Conservation (phyloP, 2,329 filamentous ascomycete species). For the Hypoxylon sp. region DNA sequence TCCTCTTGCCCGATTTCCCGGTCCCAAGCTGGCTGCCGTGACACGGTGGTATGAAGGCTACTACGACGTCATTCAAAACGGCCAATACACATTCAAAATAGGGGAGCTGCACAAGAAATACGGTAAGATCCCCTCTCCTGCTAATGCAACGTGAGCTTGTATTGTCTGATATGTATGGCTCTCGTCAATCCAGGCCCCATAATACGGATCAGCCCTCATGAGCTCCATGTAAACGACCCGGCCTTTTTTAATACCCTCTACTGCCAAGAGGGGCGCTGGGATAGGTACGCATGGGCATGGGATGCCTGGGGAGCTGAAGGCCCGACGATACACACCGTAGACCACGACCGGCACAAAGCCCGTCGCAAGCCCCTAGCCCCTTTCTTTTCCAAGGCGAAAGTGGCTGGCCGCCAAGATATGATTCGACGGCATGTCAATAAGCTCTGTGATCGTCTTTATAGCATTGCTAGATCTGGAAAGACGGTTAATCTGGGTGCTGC, state of each 20-base stretch:
- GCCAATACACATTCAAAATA: conserved; percentile 37
- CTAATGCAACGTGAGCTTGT: too few relatives aligned
- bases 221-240: conserved; percentile 34
- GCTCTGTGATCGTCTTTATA: too few relatives aligned
- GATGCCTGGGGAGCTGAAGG: conserved; percentile 25
- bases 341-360: conserved; percentile 22
- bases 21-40: conserved; percentile 34
- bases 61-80: conserved; percentile 26
- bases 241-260: conserved; percentile 33
- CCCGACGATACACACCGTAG: conserved; percentile 10
- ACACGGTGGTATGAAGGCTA: conserved; percentile 30
- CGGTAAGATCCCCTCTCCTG: too few relatives aligned
- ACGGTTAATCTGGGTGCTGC: too few relatives aligned
- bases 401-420: conserved; percentile 14
- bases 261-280: conserved; percentile 32
- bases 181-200: conserved; percentile 31
- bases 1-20: conserved; percentile 34
- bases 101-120: conserved; percentile 28
- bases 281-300: conserved; percentile 34
- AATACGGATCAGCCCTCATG: conserved; percentile 30
- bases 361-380: conserved; percentile 23
- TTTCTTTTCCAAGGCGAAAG: conserved; percentile 33
- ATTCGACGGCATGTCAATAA: not conserved
- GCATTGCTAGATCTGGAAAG: too few relatives aligned
- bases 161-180: not conserved